phyloP scores from a whole-genome alignment of 257 asterid species.

The Sherardia arvensis region DNA sequence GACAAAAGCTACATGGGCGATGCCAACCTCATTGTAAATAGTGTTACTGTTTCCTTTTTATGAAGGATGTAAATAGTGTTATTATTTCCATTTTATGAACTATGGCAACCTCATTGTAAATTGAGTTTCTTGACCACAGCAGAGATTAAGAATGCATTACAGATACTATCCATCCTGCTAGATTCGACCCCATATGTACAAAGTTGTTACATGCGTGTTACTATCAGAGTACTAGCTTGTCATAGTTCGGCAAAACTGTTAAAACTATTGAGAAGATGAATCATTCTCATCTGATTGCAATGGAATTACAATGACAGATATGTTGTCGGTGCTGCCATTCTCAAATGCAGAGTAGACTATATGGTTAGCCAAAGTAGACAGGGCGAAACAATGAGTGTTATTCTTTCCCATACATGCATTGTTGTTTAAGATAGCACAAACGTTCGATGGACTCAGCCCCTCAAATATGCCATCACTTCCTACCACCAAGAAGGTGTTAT shows the following conservation, averaged over 20 bases:
- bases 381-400: constrained; percentile 13
- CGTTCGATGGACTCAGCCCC: constrained; percentile 40
- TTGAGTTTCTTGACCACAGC: too few species aligned
- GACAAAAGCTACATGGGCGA: not conserved
- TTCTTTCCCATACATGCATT: not conserved
- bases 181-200: not conserved
- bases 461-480: constrained; percentile 74
- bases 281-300: not conserved
- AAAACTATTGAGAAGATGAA: constrained; percentile 1
- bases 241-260: not conserved
- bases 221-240: too few species aligned
- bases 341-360: constrained; percentile 34
- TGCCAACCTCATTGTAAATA: too few species aligned
- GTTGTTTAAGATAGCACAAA: constrained; percentile 33
- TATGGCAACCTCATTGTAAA: too few species aligned
- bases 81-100: too few species aligned
- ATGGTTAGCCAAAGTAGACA: constrained; percentile 38
- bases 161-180: too few species aligned
- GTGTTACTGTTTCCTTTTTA: too few species aligned
- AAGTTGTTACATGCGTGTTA: not conserved
- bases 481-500: constrained; percentile 40
- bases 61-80: too few species aligned
- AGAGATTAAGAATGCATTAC: too few species aligned
- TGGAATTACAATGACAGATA: constrained; percentile 49
- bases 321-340: constrained; percentile 59